Evolutionary conservation across 192 early-diverging fungal genomes (phyloP).

Genomic region (Linnemannia elongata): DNA sequence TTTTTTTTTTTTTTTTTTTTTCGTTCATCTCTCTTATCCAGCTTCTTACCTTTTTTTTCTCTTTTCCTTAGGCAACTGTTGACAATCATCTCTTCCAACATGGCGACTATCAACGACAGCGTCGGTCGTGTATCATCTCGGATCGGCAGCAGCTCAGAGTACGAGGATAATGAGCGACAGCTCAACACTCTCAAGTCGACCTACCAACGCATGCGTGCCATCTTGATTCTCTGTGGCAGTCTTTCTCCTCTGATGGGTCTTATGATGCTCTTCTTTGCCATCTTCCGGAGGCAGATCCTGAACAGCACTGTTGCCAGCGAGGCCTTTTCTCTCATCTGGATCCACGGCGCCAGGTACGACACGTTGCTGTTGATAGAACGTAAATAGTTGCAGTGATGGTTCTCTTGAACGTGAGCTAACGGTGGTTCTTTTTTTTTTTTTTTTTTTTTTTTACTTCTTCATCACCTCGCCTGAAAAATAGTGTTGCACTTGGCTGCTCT

Average conservation of each 20-base stretch:
- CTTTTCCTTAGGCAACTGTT: slow-evolving; percentile 24
- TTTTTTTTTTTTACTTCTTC: not conserved
- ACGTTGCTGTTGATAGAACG: no score
- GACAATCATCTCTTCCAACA: slow-evolving; percentile 46
- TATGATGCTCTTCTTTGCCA: slow-evolving; percentile 46
- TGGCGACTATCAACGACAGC: slow-evolving; percentile 38
- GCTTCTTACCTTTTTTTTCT: not conserved
- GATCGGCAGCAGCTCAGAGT: slow-evolving; percentile 24
- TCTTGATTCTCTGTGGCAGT: slow-evolving; percentile 39
- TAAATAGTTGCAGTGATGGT: not conserved
- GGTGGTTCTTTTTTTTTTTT: not conserved
- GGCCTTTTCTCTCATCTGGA: slow-evolving; percentile 41
- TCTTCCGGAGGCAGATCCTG: slow-evolving; percentile 33
- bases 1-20: not conserved
- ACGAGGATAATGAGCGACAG: slow-evolving; percentile 37
- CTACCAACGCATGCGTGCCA: slow-evolving; percentile 47
- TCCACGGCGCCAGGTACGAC: slow-evolving; percentile 36
- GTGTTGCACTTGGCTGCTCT: slow-evolving; percentile 26
- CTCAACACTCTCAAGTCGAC: slow-evolving; percentile 48
- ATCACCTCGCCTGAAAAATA: not conserved
- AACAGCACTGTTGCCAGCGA: slow-evolving; percentile 35
- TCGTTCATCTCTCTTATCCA: not conserved
- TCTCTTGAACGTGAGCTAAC: not conserved
- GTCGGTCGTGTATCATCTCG: slow-evolving; percentile 23
- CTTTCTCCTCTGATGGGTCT: slow-evolving; percentile 34